Evolutionary conservation across 192 early-diverging fungal genomes (phyloP), one percentile per base, ranked within the genome.

Genomic region (Helicostylum pulchrum): DNA sequence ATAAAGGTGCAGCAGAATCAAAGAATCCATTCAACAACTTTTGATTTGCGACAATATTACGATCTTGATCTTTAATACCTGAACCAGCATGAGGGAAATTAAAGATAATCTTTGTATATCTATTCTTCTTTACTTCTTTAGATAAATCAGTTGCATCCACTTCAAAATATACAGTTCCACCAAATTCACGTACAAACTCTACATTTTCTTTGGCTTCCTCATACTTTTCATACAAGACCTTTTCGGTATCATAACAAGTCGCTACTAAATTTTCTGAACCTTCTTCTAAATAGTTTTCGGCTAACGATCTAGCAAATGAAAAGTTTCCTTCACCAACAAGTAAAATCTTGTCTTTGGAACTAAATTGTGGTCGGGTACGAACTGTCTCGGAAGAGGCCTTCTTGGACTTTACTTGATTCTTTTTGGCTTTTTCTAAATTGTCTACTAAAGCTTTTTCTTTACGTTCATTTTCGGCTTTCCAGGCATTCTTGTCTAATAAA

Each of bases 281-380:
- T 15, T 83, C 76, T 20, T 87, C 75, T 2, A 88, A 56, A 42
- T 67, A 64, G 42, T 72, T 76, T 42, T 81, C 77, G 9, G 82
- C 81, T 10, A 97, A 59, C 17, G 87, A 81, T 51, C 80, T 81
- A 1, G 96, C 87, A 74, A 96, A 98, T 54, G 89, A 90, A 68
- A 98, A 97, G 77, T 97, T 98, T n/a, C 94, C 93, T 77, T 95
- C 93, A 46, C 93, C 93, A 3, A 95, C 68, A 3, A 95, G 77
- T 5, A 95, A 67, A 32, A 94, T 87, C 12, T 66, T 70, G 68
- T 93, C 83, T 4, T 32, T 21, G 3, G 51, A 59, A 21, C 32
- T 59, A n/a, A 58, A 58, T 39, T 66, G 45, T 36, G 57, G 57
- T 45, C 20, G 39, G 23, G 7, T 51, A 51, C 34, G 50, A 21